Conservation (phyloP, 345 rosid species). For the Salix brachista region DNA sequence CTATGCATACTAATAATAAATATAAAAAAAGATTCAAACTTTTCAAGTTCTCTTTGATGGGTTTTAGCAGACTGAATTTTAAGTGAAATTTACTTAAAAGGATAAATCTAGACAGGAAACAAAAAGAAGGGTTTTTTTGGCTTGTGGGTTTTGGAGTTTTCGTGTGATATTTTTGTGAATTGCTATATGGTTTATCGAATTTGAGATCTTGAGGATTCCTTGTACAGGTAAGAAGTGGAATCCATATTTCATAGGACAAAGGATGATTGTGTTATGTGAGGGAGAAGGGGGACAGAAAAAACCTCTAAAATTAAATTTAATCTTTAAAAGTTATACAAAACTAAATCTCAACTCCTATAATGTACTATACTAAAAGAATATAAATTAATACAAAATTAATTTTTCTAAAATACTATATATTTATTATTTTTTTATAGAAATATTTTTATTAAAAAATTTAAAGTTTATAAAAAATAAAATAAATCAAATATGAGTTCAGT, state of each 20-base stretch:
- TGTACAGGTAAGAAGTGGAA: constrained; percentile 19
- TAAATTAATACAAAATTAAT: too few species aligned
- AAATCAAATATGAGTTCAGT: too few species aligned
- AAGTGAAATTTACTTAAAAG: not conserved
- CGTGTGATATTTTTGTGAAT: constrained; percentile 2
- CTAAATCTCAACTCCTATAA: too few species aligned
- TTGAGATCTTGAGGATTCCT: constrained; percentile 12
- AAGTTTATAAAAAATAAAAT: too few species aligned
- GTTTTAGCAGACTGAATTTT: not conserved
- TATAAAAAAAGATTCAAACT: not conserved
- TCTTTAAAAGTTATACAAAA: too few species aligned
- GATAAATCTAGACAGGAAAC: not conserved
- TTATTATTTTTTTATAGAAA: too few species aligned
- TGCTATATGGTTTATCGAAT: constrained; percentile 32
- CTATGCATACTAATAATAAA: constrained; percentile 61
- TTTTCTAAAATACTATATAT: too few species aligned
- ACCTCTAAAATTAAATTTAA: too few species aligned
- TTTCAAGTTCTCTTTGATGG: not conserved
- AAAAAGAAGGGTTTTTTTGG: not conserved
- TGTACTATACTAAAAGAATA: too few species aligned
- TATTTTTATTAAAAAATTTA: too few species aligned
- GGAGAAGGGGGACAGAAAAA: not conserved
- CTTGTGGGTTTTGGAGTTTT: not conserved
- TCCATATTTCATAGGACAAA: constrained; percentile 7
- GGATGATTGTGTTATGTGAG: not conserved